Evolutionary conservation across 2,329 filamentous ascomycete species (phyloP).

Genomic region (Ophiosphaerella narmari): DNA sequence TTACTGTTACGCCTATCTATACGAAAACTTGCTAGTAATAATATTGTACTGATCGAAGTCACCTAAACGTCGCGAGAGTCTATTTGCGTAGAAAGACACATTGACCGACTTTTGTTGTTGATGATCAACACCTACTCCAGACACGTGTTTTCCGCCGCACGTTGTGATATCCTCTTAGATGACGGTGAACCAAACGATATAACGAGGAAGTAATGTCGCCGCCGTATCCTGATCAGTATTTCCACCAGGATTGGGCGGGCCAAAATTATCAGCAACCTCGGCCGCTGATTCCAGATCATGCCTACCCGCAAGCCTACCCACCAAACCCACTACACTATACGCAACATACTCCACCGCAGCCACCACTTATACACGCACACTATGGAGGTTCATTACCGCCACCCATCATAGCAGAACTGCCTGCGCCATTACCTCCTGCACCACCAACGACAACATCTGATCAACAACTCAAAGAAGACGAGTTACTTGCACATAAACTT

Average conservation of each 20-base stretch:
- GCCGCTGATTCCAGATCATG: constrained; percentile 7
- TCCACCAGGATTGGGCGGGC: constrained; percentile 10
- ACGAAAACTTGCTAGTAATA: too few species aligned
- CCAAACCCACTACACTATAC: constrained; percentile 4
- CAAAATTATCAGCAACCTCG: constrained; percentile 15
- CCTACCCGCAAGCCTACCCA: constrained; percentile 11
- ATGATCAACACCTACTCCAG: too few species aligned
- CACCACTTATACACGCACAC: constrained; percentile 24
- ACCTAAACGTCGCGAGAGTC: too few species aligned
- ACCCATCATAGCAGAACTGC: constrained; percentile 33
- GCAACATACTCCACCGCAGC: constrained; percentile 4
- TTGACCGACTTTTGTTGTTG: too few species aligned
- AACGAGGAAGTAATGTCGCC: constrained; percentile 4
- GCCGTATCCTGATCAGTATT: constrained; percentile 8
- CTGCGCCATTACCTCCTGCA: constrained; percentile 31
- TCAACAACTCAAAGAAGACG: constrained; percentile 38
- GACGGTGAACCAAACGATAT: neutral
- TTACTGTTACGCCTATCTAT: too few species aligned
- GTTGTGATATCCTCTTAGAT: neutral
- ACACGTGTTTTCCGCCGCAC: neutral
- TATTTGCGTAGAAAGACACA: too few species aligned
- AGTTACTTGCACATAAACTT: constrained; percentile 33
- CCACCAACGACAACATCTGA: constrained; percentile 31
- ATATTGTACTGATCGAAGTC: too few species aligned
- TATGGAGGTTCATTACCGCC: constrained; percentile 16